Evolutionary conservation across 495 filamentous ascomycete species (phyloP), one percentile per base, ranked within the genome.

Genomic region (Podospora pseudocomata): DNA sequence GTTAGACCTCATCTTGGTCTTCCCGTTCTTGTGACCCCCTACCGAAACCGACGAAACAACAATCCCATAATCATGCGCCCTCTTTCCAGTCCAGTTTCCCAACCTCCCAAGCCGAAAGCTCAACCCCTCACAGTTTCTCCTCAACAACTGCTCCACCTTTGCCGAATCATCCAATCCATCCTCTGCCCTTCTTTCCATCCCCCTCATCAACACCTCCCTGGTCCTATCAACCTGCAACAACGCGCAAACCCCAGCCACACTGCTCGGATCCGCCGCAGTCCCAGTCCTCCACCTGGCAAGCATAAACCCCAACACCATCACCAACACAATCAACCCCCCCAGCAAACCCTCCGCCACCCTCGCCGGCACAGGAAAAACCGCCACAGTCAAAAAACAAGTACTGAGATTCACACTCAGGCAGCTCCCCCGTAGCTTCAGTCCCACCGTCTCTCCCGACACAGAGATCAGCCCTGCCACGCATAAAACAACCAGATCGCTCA

Each of bases 281-380:
- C 66, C 66, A 4, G 66, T 63, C 26, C 13, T 58, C 49, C 49
- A 49, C 20, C 58, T 28, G 2, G 0, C 5, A 44, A 68, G 15
- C 16, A 32, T 20, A 23, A 19, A 2, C 23, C 59, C 59, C 49
- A 68, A 6, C 18, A 63, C 20, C 18, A 53, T 28, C 3, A 64
- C 15, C 18, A 64, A 18, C 5, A 68, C 55, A 26, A 65, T 60
- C 27, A 68, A 13, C 15, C 16, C 19, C 54, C 49, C 67, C 62
- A 68, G 20, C 54, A 68, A 20, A 49, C 16, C 67, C 61, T 68
- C 15, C 15, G 67, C 60, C 3, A 23, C 55, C 61, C 67, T 68
- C 62, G 67, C 67, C 16, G 67, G 67, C 3, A 5, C 28, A 26
- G 61, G 67, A 20, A 68, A 68, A 30, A 64, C 61, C 20, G 67